phyloP scores from a whole-genome alignment of 306 rosid species.

The Vigna unguiculata region DNA sequence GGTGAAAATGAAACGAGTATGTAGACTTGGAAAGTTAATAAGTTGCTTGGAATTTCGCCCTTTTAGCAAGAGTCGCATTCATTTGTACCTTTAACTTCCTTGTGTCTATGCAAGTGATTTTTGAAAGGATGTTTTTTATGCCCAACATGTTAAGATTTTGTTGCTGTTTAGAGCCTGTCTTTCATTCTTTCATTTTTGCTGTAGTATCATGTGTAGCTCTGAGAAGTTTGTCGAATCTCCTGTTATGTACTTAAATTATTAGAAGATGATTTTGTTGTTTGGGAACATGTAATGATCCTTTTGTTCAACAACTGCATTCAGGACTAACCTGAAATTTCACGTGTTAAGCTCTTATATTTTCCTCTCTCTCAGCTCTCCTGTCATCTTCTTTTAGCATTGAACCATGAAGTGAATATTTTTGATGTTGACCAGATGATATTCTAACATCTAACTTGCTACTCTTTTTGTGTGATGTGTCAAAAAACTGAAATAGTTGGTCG shows the following conservation, averaged over 20 bases:
- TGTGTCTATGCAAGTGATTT: background rate
- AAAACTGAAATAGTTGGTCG: constrained; percentile 62
- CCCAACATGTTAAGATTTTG: background rate
- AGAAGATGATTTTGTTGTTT: constrained; percentile 11
- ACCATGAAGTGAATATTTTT: background rate
- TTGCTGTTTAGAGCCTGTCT: background rate
- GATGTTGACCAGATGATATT: background rate
- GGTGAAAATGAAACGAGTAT: background rate
- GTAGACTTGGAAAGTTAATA: background rate
- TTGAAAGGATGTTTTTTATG: background rate
- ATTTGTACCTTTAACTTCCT: background rate
- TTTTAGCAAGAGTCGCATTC: background rate
- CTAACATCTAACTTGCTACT: background rate
- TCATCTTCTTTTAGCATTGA: background rate
- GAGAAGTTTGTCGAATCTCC: background rate
- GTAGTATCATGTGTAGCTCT: background rate
- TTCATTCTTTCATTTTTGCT: background rate
- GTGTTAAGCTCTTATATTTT: background rate
- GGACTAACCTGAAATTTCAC: background rate
- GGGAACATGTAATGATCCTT: background rate
- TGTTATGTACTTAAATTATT: background rate
- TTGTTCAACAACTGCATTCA: background rate
- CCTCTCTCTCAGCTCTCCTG: background rate
- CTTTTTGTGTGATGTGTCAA: constrained; percentile 43
- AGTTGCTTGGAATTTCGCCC: background rate